A percentile compares a stretch with the other conserved stretches of the same genome.
Conservation (phyloP, 2,329 filamentous ascomycete species). For the Exophiala xenobiotica region DNA sequence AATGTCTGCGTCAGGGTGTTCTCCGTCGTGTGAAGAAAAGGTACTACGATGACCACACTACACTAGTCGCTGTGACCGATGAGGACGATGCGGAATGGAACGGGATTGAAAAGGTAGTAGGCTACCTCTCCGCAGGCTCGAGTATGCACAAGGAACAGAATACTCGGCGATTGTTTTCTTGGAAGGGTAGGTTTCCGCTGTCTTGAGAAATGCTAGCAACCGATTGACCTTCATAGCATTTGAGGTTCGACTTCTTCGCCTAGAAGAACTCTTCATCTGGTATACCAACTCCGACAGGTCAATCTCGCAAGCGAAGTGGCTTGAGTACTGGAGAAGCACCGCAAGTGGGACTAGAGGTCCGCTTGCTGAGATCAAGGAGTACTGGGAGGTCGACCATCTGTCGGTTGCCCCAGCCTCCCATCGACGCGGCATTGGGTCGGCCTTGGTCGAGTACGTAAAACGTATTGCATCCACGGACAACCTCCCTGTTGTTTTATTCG, state of each 20-base stretch:
- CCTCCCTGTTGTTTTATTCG: constrained; percentile 31
- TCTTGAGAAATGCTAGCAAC: background rate
- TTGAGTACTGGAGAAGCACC: constrained; percentile 6
- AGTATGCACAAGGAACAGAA: background rate
- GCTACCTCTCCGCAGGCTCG: constrained; percentile 21
- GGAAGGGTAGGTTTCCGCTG: constrained; percentile 11
- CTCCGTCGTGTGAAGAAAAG: constrained; percentile 21
- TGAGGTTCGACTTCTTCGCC: constrained; percentile 16
- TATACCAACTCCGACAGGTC: constrained; percentile 20
- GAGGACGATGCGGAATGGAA: constrained; percentile 15
- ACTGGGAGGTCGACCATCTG: constrained; percentile 29
- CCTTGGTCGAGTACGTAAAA: constrained; percentile 32
- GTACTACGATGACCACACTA: constrained; percentile 21
- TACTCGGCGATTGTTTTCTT: constrained; percentile 10
- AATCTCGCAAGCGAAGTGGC: constrained; percentile 7
- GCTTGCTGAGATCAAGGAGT: constrained; percentile 22
- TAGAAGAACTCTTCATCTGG: constrained; percentile 19
- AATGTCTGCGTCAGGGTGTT: constrained; percentile 23
- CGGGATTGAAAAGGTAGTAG: constrained; percentile 26
- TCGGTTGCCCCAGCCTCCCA: constrained; percentile 32
- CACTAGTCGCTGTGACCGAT: constrained; percentile 26
- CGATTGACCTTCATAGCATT: constrained; percentile 15
- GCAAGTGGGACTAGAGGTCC: constrained; percentile 4
- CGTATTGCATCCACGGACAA: constrained; percentile 27
- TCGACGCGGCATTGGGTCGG: constrained; percentile 32